phyloP scores from a whole-genome alignment of 805 yeast species.

The Ogataea saltuana region DNA sequence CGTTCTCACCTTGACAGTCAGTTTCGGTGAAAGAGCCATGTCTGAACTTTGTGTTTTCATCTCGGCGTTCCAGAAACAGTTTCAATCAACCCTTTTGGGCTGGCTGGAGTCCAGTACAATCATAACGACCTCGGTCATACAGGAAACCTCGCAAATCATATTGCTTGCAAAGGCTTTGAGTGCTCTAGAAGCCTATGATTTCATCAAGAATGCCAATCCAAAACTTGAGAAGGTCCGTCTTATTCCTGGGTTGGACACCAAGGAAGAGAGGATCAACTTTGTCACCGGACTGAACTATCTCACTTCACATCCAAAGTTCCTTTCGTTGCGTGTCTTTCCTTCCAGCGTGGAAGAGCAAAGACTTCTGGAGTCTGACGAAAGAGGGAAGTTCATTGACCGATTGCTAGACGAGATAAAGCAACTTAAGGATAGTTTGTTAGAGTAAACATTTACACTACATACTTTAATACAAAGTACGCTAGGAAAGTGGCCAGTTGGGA shows the following conservation, averaged over 20 bases:
- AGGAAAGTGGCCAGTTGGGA: background rate
- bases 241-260: slow-evolving; percentile 63
- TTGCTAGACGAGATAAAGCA: slow-evolving; percentile 53
- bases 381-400: slow-evolving; percentile 43
- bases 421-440: slow-evolving; percentile 45
- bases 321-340: slow-evolving; percentile 67
- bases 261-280: slow-evolving; percentile 59
- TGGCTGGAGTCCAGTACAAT: slow-evolving; percentile 60
- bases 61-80: slow-evolving; percentile 63
- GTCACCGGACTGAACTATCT: slow-evolving; percentile 65
- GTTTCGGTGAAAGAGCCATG: slow-evolving; percentile 61
- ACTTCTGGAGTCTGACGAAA: slow-evolving; percentile 49
- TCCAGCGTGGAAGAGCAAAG: slow-evolving; percentile 66
- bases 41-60: slow-evolving; percentile 68
- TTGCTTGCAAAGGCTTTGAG: slow-evolving; percentile 60
- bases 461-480: background rate
- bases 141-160: slow-evolving; percentile 70
- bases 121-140: slow-evolving; percentile 49
- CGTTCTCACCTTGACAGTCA: slow-evolving; percentile 56
- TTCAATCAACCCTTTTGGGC: slow-evolving; percentile 57
- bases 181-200: slow-evolving; percentile 53
- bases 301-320: slow-evolving; percentile 82
- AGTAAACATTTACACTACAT: slow-evolving; percentile 13
- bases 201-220: slow-evolving; percentile 31
- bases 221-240: slow-evolving; percentile 24